These are phyloP conservation scores for Claviceps sp. DNA, from an alignment of 2,329 filamentous ascomycete genomes.

Conservation along the genomic window DNA sequence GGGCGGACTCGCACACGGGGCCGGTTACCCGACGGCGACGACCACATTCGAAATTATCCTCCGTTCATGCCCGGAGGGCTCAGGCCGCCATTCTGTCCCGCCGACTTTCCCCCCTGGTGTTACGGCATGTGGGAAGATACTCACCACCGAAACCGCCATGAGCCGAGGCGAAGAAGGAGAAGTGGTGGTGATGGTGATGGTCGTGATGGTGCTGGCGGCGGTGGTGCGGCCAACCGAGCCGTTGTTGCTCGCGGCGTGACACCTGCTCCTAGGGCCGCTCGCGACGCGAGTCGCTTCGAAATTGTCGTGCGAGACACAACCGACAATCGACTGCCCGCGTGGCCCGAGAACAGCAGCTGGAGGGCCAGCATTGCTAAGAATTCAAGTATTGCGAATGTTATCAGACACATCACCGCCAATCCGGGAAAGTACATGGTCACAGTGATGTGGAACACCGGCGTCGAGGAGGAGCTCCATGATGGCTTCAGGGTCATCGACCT, in stretches of 20 bases:
- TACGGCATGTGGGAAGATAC: neutral
- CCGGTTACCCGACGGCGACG: neutral
- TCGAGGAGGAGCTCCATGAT: neutral
- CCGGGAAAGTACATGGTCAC: slow-evolving; percentile 1
- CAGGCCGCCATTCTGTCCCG: neutral
- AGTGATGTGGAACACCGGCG: neutral
- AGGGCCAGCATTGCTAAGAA: neutral
- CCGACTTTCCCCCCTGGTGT: neutral
- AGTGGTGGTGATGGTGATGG: neutral
- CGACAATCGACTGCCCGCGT: slow-evolving; percentile 1
- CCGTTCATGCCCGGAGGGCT: neutral
- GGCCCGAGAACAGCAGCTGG: neutral
- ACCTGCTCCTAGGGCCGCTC: neutral
- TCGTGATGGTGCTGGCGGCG: neutral
- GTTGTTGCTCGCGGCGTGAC: neutral
- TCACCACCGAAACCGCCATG: neutral
- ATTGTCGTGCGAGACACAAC: neutral
- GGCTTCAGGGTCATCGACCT: neutral
- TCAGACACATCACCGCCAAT: slow-evolving; percentile 1
- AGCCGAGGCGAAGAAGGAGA: neutral
- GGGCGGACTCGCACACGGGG: neutral
- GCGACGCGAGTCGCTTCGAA: neutral
- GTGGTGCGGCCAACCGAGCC: neutral
- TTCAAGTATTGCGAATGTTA: neutral
- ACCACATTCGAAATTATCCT: neutral